phyloP scores from a whole-genome alignment of 495 filamentous ascomycete species.

The Pseudevernia furfuracea region DNA sequence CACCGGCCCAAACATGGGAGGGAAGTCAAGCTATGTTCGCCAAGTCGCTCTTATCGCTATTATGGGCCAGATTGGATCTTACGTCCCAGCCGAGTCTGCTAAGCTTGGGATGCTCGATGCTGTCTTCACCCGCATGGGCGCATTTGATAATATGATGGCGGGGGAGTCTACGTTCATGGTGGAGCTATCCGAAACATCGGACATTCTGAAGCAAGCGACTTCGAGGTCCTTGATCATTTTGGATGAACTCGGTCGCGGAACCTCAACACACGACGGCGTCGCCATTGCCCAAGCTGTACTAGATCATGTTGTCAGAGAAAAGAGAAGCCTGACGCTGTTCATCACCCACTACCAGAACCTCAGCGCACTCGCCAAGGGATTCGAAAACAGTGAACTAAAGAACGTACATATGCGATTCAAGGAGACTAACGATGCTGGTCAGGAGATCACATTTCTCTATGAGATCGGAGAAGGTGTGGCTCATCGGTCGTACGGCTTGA shows the following conservation, averaged over 20 bases:
- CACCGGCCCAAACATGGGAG: slow-evolving; percentile 98
- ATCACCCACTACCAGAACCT: slow-evolving; percentile 96
- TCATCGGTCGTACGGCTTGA: slow-evolving; percentile 86
- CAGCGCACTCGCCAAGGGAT: slow-evolving; percentile 58
- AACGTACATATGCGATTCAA: slow-evolving; percentile 84
- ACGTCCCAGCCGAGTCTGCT: slow-evolving; percentile 74
- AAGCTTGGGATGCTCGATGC: slow-evolving; percentile 77
- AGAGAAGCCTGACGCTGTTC: slow-evolving; percentile 74
- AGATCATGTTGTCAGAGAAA: slow-evolving; percentile 68
- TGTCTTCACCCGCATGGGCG: slow-evolving; percentile 94
- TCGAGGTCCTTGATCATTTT: slow-evolving; percentile 76
- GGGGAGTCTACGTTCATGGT: slow-evolving; percentile 98
- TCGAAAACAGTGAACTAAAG: slow-evolving; percentile 50
- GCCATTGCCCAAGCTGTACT: slow-evolving; percentile 93
- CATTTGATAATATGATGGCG: slow-evolving; percentile 91
- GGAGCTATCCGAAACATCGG: slow-evolving; percentile 82
- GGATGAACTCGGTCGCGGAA: slow-evolving; percentile 92
- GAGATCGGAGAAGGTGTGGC: slow-evolving; percentile 81
- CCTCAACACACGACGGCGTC: slow-evolving; percentile 88
- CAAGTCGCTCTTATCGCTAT: slow-evolving; percentile 86
- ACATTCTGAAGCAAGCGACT: slow-evolving; percentile 83
- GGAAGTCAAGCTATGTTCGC: slow-evolving; percentile 91
- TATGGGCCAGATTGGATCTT: slow-evolving; percentile 91
- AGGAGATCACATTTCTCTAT: slow-evolving; percentile 74
- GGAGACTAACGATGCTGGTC: slow-evolving; percentile 40